These are phyloP conservation scores for Plasmodium vivax DNA, from an alignment of 169 alveolate genomes.

Conservation along the genomic window DNA sequence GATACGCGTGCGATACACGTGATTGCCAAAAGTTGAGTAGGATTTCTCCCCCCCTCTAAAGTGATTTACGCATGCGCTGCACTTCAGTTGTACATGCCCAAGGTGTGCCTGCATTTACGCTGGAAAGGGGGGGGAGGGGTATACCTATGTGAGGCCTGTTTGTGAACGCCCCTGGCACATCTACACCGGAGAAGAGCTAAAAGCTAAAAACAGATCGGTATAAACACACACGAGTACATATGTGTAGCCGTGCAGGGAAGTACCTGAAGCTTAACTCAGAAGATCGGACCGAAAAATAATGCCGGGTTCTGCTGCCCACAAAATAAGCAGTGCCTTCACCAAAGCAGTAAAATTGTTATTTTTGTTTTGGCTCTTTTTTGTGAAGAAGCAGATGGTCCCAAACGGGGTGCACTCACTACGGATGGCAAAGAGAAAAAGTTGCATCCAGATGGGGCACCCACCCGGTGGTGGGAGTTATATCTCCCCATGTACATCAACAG, in stretches of 20 bases:
- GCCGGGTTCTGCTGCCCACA: neutral
- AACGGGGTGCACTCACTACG: neutral
- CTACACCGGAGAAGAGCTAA: neutral
- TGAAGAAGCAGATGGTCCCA: neutral
- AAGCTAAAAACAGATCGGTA: neutral
- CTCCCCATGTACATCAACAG: neutral
- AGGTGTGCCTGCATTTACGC: neutral
- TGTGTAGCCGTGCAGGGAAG: neutral
- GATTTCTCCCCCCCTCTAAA: neutral
- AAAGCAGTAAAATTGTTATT: constrained; percentile 39
- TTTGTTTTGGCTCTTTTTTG: constrained; percentile 18
- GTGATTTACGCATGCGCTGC: neutral
- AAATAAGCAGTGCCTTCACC: neutral
- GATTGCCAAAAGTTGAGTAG: neutral
- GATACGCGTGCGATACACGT: neutral
- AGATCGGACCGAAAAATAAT: constrained; percentile 3
- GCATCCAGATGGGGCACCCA: neutral
- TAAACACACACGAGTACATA: neutral
- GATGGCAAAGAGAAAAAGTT: neutral
- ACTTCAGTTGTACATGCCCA: neutral
- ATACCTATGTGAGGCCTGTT: neutral
- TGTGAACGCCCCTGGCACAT: neutral
- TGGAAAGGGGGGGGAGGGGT: neutral
- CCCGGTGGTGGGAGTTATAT: neutral
- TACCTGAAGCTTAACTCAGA: neutral